These are phyloP conservation scores for Lachancea meyersii DNA, from an alignment of 805 yeast species.

Conservation along the genomic window DNA sequence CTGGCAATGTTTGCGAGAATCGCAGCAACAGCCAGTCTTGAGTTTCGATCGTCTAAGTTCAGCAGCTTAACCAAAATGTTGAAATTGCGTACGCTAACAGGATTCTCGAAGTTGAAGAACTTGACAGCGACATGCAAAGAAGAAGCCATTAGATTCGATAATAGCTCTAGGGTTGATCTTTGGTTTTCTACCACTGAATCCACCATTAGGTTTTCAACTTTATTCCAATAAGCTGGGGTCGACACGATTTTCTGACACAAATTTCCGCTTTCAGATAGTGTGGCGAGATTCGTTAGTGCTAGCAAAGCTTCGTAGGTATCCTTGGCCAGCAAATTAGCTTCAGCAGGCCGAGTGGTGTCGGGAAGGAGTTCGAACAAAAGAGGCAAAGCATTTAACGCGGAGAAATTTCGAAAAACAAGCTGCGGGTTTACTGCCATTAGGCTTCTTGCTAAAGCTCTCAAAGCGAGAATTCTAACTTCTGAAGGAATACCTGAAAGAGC, in stretches of 20 bases:
- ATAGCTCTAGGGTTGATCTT: constrained; percentile 54
- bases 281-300: constrained; percentile 63
- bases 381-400: constrained; percentile 38
- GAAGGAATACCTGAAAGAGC: constrained; percentile 11
- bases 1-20: constrained; percentile 33
- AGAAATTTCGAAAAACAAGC: constrained; percentile 38
- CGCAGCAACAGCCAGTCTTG: constrained; percentile 40
- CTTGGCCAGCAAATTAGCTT: constrained; percentile 16
- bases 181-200: constrained; percentile 46
- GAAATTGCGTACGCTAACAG: constrained; percentile 36
- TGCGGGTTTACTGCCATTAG: constrained; percentile 43
- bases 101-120: constrained; percentile 49
- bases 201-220: constrained; percentile 40
- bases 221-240: constrained; percentile 39
- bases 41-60: constrained; percentile 34
- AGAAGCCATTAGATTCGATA: constrained; percentile 50
- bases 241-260: constrained; percentile 29
- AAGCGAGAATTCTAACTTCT: constrained; percentile 32
- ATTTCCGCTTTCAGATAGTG: constrained; percentile 38
- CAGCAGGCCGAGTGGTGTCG: not conserved
- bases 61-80: constrained; percentile 37
- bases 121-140: constrained; percentile 39
- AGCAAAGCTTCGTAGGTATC: constrained; percentile 49
- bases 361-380: constrained; percentile 40
- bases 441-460: constrained; percentile 40